Evolutionary conservation across 2,329 filamentous ascomycete genomes (phyloP), one percentile per base, ranked within the genome.

Genomic region (Epichloe gansuensis): DNA sequence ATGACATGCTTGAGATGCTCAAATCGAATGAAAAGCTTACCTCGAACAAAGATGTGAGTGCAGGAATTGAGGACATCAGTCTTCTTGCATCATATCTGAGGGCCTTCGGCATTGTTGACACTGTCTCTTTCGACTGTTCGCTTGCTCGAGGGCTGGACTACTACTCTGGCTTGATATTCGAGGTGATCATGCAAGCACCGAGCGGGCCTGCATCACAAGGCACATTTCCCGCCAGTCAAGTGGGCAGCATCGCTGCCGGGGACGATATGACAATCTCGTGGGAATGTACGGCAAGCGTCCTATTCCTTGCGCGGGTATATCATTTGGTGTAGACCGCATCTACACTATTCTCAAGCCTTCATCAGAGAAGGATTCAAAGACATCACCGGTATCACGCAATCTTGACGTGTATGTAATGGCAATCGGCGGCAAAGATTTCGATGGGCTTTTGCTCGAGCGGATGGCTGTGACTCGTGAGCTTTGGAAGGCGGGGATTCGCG

Each of bases 321-420:
- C 91, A 1, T 96, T 97, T 64, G 91, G 91, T 52, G 88, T 96
- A 47, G 91, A 97, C 69, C 85, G 91, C 61, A 96, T 97, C 63
- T 95, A 95, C 72, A 89, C 86, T 60, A 91, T 96, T 64, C 89
- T 85, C 56, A 79, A 77, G 53, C 79, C 28, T 31, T 8, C 8
- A 9, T 31, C 28, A 31, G 28, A 81, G 54, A 76, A 78, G 61
- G 8, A 31, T 31, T 31, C 28, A 31, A 31, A 31, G 8, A 31
- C 28, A 9, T 31, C 8, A 0, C 28, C 28, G 28, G 28, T 31
- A 9, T 31, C 28, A 31, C 77, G 50, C 75, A 86, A 57, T 76
- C 76, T 58, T 3, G 91, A 97, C 64, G 90, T 91, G 46, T 96
- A 83, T 69, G 86, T 97, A 62, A 97, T 97, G 90, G 90, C 90